These are phyloP conservation scores for Globisporangium sylvaticum DNA, from an alignment of 352 stramenopile genomes.

Conservation along the genomic window DNA sequence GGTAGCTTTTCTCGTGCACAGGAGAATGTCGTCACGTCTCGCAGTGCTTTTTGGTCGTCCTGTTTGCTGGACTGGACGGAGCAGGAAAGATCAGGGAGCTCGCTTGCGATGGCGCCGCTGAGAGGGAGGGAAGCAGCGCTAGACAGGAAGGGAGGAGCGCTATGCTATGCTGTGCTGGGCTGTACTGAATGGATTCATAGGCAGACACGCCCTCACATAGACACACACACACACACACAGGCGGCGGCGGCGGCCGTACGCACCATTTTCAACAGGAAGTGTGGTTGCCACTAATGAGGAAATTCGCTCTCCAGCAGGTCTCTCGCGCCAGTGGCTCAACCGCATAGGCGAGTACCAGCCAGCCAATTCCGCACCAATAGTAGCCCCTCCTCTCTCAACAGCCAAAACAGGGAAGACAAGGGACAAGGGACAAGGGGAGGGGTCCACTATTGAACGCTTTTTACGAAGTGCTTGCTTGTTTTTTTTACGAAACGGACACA, in stretches of 20 bases:
- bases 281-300: constrained; percentile 25
- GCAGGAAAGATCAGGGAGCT: not conserved
- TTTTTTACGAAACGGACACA: not conserved
- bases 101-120: not conserved
- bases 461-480: not conserved
- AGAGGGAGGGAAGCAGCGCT: not conserved
- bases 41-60: not conserved
- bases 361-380: constrained; percentile 18
- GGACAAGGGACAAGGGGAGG: not conserved
- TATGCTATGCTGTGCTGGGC: not conserved
- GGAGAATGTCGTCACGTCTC: not conserved
- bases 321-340: constrained; percentile 7
- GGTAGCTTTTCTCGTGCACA: not conserved
- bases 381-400: not conserved
- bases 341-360: constrained; percentile 10
- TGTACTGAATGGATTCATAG: not conserved
- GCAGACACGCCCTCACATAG: not conserved
- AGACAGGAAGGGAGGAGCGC: not conserved
- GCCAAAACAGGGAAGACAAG: not conserved
- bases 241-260: constrained; percentile 1
- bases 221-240: not conserved
- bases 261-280: constrained; percentile 25
- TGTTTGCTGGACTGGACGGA: not conserved
- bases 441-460: constrained; percentile 2
- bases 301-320: constrained; percentile 10